These are phyloP conservation scores for Aristolochia californica DNA, from an alignment of 164 flowering plant species.

Conservation along the genomic window DNA sequence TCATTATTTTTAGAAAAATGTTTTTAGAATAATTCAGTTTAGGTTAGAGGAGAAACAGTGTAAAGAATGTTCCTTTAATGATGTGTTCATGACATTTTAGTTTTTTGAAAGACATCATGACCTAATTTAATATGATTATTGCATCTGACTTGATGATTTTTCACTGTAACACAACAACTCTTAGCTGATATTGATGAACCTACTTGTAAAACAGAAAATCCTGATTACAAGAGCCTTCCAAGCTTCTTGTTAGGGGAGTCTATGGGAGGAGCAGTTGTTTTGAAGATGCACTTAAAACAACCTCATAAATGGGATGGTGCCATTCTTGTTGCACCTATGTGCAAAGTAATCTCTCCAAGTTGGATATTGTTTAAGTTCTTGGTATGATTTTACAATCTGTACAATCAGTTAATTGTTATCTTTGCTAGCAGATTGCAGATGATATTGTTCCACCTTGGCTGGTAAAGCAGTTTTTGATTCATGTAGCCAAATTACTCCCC, in stretches of 20 bases:
- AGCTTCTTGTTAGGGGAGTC: conserved; percentile 82
- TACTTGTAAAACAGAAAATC: conserved; percentile 40
- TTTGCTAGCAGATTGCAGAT: conserved; percentile 69
- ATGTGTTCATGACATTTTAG: too few relatives aligned
- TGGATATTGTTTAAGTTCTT: neutral
- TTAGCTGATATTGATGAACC: too few relatives aligned
- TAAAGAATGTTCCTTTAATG: too few relatives aligned
- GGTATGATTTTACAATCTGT: neutral
- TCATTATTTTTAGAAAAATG: too few relatives aligned
- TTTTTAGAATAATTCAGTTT: too few relatives aligned
- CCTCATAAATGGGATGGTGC: conserved; percentile 86
- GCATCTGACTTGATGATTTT: too few relatives aligned
- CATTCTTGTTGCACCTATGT: conserved; percentile 94
- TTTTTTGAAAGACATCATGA: too few relatives aligned
- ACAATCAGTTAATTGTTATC: conserved; percentile 1
- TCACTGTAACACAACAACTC: too few relatives aligned
- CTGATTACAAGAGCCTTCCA: conserved; percentile 43
- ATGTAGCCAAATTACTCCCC: conserved; percentile 64
- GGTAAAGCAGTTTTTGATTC: conserved; percentile 50
- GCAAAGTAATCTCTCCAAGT: conserved; percentile 52
- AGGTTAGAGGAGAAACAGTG: too few relatives aligned
- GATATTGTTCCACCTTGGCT: conserved; percentile 72
- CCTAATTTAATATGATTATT: too few relatives aligned
- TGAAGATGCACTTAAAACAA: conserved; percentile 84
- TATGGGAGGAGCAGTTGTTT: conserved; percentile 95